Evolutionary conservation across 345 rosid species (phyloP), one percentile per base, ranked within the genome.

Genomic region (Syzygium aqueum): DNA sequence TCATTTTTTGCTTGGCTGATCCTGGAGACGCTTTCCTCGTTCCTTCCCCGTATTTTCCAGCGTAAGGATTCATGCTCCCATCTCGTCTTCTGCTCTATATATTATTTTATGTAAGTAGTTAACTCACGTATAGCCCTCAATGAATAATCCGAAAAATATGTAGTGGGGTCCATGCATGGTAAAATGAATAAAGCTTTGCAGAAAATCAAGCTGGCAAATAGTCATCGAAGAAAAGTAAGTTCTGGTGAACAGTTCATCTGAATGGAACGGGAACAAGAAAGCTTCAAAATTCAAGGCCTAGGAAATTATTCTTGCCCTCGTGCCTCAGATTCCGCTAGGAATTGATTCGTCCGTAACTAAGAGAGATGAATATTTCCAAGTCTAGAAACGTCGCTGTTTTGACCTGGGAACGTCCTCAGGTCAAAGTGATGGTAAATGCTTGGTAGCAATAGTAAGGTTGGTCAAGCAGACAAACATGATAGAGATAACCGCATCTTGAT

Each of bases 31-130:
- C 90, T 28, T 90, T 88, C 50, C 90, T 86, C 19, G 85, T 86
- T 85, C 91, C 91, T 30, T 84, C 88, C 12, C 88, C 87, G 10
- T 88, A 88, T 67, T 86, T 86, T 86, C 87, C 91, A 46, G 88
- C 87, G 89, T 86, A 84, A 30, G 87, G 7, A 77, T 30, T 6
- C 49, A 51, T 50, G 89, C 40, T 33, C 46, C 23, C 78, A 23
- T 67, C 46, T 17, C 78, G 17, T 33, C 46, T 30, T 17, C 23
- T 33, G 23, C 78, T 67, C 78, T 67, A 43, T 8, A 16, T 67
- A 67, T 65, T 28, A 2, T 16, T 65, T 16, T 28, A 28, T 28
- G 40, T 43, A 28, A 65, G 33, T 3, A 30, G 9, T 67, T 2
- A 33, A 8, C 17, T 33, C 25, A 33, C 19, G 33, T 33, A 33